Conservation (phyloP, 2,329 filamentous ascomycete genomes). For the Trichoderma atroviride region DNA sequence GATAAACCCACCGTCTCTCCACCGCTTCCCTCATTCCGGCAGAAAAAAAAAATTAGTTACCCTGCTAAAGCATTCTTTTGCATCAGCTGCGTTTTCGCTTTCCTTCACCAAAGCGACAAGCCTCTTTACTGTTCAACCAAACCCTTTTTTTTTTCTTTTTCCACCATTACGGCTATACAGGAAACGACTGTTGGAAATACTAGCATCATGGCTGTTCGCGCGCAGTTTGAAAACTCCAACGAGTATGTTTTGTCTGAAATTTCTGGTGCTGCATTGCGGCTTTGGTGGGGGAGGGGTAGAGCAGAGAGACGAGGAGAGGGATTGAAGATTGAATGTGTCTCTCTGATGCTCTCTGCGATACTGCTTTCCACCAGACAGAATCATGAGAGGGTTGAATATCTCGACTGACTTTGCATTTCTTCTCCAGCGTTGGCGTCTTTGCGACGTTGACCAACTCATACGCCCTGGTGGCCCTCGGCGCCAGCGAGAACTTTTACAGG, state of each 20-base stretch:
- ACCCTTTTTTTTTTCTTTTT: background rate
- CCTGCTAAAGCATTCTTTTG: background rate
- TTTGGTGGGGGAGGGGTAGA: background rate
- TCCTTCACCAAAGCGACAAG: background rate
- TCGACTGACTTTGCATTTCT: constrained; percentile 20
- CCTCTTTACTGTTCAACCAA: background rate
- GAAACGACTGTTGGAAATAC: background rate
- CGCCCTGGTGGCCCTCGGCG: constrained; percentile 89
- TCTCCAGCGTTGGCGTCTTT: constrained; percentile 87
- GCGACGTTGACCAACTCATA: constrained; percentile 96
- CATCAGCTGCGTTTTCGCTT: background rate
- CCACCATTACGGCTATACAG: constrained; percentile 13
- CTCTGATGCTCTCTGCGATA: background rate
- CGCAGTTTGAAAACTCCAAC: constrained; percentile 87
- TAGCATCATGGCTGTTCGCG: constrained; percentile 64
- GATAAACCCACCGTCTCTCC: background rate
- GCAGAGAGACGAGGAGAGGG: background rate
- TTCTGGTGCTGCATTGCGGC: background rate
- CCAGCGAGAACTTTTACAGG: constrained; percentile 98
- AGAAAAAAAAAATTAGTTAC: constrained; percentile 15
- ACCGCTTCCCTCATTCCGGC: constrained; percentile 10
- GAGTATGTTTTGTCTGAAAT: constrained; percentile 61
- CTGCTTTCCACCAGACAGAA: background rate
- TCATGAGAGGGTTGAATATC: background rate
- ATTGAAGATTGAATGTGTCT: background rate